Conservation (phyloP, 345 rosid species). For the Clausena lansium region DNA sequence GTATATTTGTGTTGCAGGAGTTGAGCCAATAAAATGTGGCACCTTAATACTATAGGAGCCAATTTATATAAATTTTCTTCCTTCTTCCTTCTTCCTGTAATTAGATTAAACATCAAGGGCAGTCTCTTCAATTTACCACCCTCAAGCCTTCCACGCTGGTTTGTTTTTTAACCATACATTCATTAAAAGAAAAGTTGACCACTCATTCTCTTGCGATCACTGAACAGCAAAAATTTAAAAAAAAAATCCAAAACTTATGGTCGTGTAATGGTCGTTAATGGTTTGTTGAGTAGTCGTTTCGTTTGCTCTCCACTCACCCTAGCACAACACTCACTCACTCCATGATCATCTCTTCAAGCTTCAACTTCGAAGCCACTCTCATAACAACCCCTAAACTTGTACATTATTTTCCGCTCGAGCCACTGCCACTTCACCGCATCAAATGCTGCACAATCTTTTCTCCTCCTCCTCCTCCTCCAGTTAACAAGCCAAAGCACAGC, state of each 20-base stretch:
- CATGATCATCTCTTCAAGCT: constrained; percentile 4
- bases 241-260: neutral
- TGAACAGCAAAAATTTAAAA: neutral
- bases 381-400: neutral
- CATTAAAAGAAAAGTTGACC: neutral
- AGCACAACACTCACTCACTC: neutral
- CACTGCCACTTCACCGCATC: neutral
- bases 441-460: neutral
- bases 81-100: neutral
- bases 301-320: neutral
- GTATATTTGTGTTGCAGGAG: too few relatives aligned
- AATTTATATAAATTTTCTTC: too few relatives aligned
- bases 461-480: neutral
- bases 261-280: neutral
- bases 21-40: too few relatives aligned
- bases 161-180: neutral
- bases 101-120: neutral
- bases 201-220: neutral
- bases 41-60: too few relatives aligned
- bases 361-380: neutral
- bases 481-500: neutral
- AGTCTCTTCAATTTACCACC: neutral
- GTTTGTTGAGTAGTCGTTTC: neutral
- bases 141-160: neutral
- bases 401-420: neutral